These are phyloP conservation scores for Gentiana straminea DNA, from an alignment of 257 asterid genomes.

Conservation along the genomic window DNA sequence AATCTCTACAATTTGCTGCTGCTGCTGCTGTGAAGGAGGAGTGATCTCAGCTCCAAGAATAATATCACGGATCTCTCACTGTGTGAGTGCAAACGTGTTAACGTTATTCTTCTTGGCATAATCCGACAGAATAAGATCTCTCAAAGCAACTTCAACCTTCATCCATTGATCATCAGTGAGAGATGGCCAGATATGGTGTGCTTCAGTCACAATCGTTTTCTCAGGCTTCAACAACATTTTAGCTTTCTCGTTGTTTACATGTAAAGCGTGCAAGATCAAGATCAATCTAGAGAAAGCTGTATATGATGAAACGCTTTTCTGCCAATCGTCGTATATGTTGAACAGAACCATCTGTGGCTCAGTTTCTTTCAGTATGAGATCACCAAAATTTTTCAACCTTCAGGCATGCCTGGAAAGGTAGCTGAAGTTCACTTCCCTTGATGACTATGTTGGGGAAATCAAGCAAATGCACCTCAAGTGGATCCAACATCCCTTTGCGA, in stretches of 20 bases:
- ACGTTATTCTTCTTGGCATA: slow-evolving; percentile 96
- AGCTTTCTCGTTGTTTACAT: slow-evolving; percentile 79
- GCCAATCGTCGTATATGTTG: slow-evolving; percentile 82
- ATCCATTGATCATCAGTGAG: slow-evolving; percentile 88
- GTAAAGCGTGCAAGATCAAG: slow-evolving; percentile 72
- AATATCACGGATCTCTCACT: slow-evolving; percentile 90
- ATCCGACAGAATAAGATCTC: slow-evolving; percentile 90
- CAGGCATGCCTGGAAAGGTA: slow-evolving; percentile 89
- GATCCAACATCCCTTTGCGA: slow-evolving; percentile 85
- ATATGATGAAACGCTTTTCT: slow-evolving; percentile 72
- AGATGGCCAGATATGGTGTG: slow-evolving; percentile 97
- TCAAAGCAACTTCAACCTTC: slow-evolving; percentile 96
- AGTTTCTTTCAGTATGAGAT: slow-evolving; percentile 77
- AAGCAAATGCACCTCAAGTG: slow-evolving; percentile 78
- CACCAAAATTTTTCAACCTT: slow-evolving; percentile 87
- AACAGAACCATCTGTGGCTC: slow-evolving; percentile 86
- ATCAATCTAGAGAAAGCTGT: slow-evolving; percentile 82
- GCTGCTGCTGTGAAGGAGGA: slow-evolving; percentile 89
- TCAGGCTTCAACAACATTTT: slow-evolving; percentile 12
- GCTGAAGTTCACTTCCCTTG: slow-evolving; percentile 86
- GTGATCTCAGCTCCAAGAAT: slow-evolving; percentile 97
- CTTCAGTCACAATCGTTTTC: slow-evolving; percentile 55
- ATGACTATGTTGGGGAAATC: slow-evolving; percentile 56
- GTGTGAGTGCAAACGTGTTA: slow-evolving; percentile 83
- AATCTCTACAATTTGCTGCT: slow-evolving; percentile 73